Evolutionary conservation across 2,329 filamentous ascomycete genomes (phyloP), one percentile per base, ranked within the genome.

Genomic region (Sarocladium strictum): DNA sequence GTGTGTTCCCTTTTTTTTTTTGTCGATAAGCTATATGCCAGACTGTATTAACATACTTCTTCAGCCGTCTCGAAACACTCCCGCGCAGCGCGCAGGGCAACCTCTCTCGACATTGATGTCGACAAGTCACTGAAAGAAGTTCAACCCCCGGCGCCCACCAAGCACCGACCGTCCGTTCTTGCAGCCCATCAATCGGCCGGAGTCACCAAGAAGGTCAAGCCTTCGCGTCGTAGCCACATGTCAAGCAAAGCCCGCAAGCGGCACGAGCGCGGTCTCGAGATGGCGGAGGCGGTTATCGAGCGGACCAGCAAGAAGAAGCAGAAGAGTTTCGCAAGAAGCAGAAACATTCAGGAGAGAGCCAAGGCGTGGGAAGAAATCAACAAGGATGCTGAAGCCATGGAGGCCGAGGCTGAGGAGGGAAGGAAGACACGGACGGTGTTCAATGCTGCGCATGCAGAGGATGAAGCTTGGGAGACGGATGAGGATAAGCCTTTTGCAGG

Each of bases 21-120:
- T 47, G 11, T 47, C 33, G 12, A 10, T 47, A 4, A 17, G 6
- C 6, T 15, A 17, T n/a, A 17, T 17, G 9, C 6, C 9, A 6
- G n/a, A 23, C 6, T 41, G 6, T 45, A 15, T n/a, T 26, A 45
- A 63, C 59, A 43, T 35, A 19, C 24, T 7, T 17, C 19, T 14
- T 17, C 64, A 88, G 84, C 74, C 54, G 75, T 76, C 37, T 89
- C 87, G 3, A 69, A 83, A 56, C 87, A 86, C 73, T 92, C 89
- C 53, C 86, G 89, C 60, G 87, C 86, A 56, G 86, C 87, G 38
- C 82, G 87, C 64, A 84, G 89, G 59, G 87, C 84, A 47, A 82
- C 83, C 15, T 87, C 86, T 3, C 85, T 87, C 24, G 77, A 83
- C 63, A 84, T 89, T 69, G 73, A 88, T 70, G 80, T 81, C 41